Conservation (phyloP, 345 rosid species). For the Brassica rapa region DNA sequence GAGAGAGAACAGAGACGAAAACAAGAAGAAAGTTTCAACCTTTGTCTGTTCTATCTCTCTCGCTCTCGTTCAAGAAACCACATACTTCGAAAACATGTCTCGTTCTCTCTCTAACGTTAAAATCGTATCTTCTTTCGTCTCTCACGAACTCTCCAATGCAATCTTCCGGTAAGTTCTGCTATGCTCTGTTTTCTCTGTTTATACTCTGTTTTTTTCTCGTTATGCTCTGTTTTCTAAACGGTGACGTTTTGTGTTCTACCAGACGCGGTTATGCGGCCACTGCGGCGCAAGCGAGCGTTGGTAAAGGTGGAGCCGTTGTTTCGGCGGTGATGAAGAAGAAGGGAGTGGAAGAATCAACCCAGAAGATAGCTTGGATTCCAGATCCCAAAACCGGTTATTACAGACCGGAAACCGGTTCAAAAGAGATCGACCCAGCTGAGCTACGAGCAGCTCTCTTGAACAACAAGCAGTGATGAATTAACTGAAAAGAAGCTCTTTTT, state of each 20-base stretch:
- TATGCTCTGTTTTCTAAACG: slow-evolving; percentile 13
- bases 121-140: slow-evolving; percentile 41
- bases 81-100: slow-evolving; percentile 27
- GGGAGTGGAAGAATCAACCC: slow-evolving; percentile 44
- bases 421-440: slow-evolving; percentile 71
- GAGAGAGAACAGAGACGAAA: background rate
- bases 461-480: slow-evolving; percentile 49
- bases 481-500: background rate
- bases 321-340: slow-evolving; percentile 43
- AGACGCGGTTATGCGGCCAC: slow-evolving; percentile 47
- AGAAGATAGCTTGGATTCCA: slow-evolving; percentile 73
- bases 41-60: slow-evolving; percentile 32
- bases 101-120: slow-evolving; percentile 43
- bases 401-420: slow-evolving; percentile 68
- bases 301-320: slow-evolving; percentile 30
- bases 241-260: slow-evolving; percentile 11
- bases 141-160: slow-evolving; percentile 39
- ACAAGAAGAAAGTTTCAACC: slow-evolving; percentile 2
- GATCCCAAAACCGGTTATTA: slow-evolving; percentile 86
- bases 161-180: slow-evolving; percentile 34
- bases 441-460: slow-evolving; percentile 66
- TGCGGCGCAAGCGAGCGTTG: slow-evolving; percentile 35
- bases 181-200: background rate
- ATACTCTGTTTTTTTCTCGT: slow-evolving; percentile 2
- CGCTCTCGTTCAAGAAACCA: background rate